Conservation (phyloP, 108 stramenopile genomes). For the Cyclotella kingstonii region DNA sequence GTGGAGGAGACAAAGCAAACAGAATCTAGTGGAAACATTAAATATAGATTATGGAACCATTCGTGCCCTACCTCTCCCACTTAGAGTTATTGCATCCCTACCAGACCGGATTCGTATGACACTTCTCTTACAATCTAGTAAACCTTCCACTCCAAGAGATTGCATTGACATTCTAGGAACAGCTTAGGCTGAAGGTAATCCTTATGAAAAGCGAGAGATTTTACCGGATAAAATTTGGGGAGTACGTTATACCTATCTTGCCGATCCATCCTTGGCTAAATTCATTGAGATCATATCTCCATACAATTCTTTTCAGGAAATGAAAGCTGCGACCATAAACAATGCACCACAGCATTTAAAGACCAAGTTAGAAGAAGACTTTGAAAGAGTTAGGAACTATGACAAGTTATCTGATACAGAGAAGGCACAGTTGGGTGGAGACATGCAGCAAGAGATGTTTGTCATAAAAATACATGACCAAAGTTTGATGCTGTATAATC, state of each 20-base stretch:
- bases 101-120: slow-evolving; percentile 23
- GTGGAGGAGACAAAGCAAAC: too few species aligned
- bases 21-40: slow-evolving; percentile 1
- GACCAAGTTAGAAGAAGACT: slow-evolving; percentile 8
- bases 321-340: slow-evolving; percentile 1
- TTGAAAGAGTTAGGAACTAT: slow-evolving; percentile 6
- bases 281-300: slow-evolving; percentile 13
- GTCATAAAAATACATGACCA: slow-evolving; percentile 16
- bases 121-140: slow-evolving; percentile 1
- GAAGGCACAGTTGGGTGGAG: slow-evolving; percentile 20
- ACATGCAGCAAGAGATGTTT: slow-evolving; percentile 26
- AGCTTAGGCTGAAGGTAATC: background rate
- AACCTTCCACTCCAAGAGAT: slow-evolving; percentile 21
- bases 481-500: slow-evolving; percentile 21
- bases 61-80: slow-evolving; percentile 6
- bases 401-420: slow-evolving; percentile 20
- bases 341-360: slow-evolving; percentile 21
- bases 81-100: slow-evolving; percentile 15
- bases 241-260: slow-evolving; percentile 11
- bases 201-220: slow-evolving; percentile 22
- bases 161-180: slow-evolving; percentile 24
- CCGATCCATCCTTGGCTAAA: slow-evolving; percentile 14
- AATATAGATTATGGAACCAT: slow-evolving; percentile 11
- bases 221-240: slow-evolving; percentile 32
- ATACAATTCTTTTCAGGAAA: too few species aligned